These are phyloP conservation scores for Backusella parvicylindrica DNA, from an alignment of 192 early-diverging fungal genomes.

Conservation along the genomic window DNA sequence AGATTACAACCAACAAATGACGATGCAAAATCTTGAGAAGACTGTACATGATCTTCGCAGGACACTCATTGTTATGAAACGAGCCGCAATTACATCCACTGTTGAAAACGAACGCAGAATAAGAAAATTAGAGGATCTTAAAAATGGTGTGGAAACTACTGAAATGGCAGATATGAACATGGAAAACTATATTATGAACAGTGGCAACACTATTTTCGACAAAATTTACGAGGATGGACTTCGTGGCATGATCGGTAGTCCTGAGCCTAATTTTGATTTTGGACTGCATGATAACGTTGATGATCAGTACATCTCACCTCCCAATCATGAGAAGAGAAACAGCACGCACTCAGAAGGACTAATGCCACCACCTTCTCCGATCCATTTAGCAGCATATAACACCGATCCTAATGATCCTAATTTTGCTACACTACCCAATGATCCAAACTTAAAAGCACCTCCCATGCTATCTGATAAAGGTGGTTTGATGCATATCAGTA, in stretches of 20 bases:
- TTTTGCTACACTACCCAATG: neutral
- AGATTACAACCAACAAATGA: conserved; percentile 47
- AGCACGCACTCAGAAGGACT: conserved; percentile 1
- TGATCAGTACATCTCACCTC: neutral
- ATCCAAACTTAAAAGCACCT: neutral
- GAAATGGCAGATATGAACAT: conserved; percentile 21
- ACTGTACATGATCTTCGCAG: conserved; percentile 50
- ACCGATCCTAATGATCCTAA: neutral
- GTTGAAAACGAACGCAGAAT: conserved; percentile 32
- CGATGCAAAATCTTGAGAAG: conserved; percentile 49
- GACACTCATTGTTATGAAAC: conserved; percentile 55
- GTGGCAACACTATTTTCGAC: conserved; percentile 37
- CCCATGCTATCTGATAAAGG: conserved; percentile 5
- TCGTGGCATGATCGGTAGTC: conserved; percentile 29
- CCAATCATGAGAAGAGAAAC: neutral
- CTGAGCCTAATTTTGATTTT: conserved; percentile 18
- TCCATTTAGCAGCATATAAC: neutral
- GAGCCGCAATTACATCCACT: conserved; percentile 44
- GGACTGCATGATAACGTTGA: neutral
- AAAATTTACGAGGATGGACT: conserved; percentile 40
- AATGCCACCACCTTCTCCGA: conserved; percentile 3
- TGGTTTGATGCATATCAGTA: neutral
- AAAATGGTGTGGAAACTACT: neutral
- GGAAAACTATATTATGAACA: conserved; percentile 33
- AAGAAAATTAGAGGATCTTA: conserved; percentile 16